Evolutionary conservation across 1,139 yeast species (phyloP), one percentile per base, ranked within the genome.

Genomic region (Candida tropicalis): DNA sequence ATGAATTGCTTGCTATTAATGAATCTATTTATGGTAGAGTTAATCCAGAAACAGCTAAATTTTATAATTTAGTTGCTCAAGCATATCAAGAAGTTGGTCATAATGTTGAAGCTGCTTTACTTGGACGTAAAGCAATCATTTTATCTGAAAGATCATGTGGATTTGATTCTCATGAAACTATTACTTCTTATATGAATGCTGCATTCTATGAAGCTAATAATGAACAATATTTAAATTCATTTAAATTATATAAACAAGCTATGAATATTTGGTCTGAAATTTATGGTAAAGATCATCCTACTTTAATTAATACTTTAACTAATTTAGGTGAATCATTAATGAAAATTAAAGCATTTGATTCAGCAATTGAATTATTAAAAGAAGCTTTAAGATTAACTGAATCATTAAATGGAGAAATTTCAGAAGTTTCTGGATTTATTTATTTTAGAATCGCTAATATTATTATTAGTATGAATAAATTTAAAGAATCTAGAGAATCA

Each of bases 21-120:
- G 96, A 91, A 60, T 96, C 90, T 59, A 81, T 88, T 25, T 87
- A 87, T 56, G 97, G 98, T 17, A 65, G 77, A 35, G 77, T 93
- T 26, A 95, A 90, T 58, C 78, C 85, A 9, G 90, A 85, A 54
- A 87, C 93, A 32, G 90, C 93, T 15, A 79, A 77, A 43, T 82
- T 84, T 35, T 87, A 84, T 59, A 70, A 81, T 35, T 70, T 79
- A 25, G 70, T 88, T 38, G 83, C 96, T 10, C 82, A 84, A 52
- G 65, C 82, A 18, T 86, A 82, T 65, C 78, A 81, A 48, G 89
- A 84, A 48, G 61, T 82, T 39, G 82, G 83, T 9, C 67, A 76
- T 54, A 63, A 67, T 37, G 65, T 68, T 24, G 83, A 79, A 53
- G 93, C 97, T 4, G 75, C 83, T 43, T 75, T 74, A n/a, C 69